Conservation (phyloP, 2,329 filamentous ascomycete species). For the Exserohilum turcica region DNA sequence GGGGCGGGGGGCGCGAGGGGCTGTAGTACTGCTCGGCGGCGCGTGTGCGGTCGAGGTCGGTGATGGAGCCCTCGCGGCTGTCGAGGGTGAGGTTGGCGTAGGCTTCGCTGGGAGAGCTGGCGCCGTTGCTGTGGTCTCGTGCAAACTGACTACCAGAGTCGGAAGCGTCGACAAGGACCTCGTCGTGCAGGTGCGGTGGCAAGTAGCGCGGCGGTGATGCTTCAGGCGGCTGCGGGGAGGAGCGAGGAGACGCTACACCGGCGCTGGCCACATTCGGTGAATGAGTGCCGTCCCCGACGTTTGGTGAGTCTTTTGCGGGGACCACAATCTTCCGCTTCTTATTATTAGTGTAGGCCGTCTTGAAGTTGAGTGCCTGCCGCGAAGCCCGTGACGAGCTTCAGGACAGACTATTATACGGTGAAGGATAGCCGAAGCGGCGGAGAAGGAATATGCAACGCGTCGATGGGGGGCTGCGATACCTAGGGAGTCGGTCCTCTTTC, state of each 20-base stretch:
- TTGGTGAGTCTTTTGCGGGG: conserved; percentile 28
- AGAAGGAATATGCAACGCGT: conserved; percentile 23
- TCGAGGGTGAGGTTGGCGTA: conserved; percentile 59
- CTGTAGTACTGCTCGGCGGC: conserved; percentile 19
- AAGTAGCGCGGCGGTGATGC: conserved; percentile 55
- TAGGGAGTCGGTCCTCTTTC: conserved; percentile 6
- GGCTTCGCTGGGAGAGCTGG: conserved; percentile 58
- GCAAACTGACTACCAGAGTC: conserved; percentile 30
- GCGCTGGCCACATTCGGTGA: conserved; percentile 42
- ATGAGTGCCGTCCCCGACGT: conserved; percentile 16
- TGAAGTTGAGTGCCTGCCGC: conserved; percentile 47
- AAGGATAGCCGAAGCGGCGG: conserved; percentile 6
- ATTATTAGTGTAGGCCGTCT: conserved; percentile 51
- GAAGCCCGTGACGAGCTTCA: conserved; percentile 48
- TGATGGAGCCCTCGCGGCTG: conserved; percentile 46
- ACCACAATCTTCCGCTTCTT: conserved; percentile 56
- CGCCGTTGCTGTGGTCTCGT: conserved; percentile 47
- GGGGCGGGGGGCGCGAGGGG: conserved; percentile 32
- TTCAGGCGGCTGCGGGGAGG: conserved; percentile 47
- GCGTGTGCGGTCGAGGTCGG: conserved; percentile 33
- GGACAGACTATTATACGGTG: conserved; percentile 30
- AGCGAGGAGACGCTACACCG: conserved; percentile 41
- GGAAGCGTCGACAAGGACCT: conserved; percentile 49
- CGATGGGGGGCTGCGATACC: conserved; percentile 16
- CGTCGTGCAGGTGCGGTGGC: conserved; percentile 62